Percentiles rank a stretch among this genome's conserved stretches.
These are phyloP conservation scores for Wickerhamiella qilinensis DNA, from an alignment of 805 yeast species.

Conservation along the genomic window DNA sequence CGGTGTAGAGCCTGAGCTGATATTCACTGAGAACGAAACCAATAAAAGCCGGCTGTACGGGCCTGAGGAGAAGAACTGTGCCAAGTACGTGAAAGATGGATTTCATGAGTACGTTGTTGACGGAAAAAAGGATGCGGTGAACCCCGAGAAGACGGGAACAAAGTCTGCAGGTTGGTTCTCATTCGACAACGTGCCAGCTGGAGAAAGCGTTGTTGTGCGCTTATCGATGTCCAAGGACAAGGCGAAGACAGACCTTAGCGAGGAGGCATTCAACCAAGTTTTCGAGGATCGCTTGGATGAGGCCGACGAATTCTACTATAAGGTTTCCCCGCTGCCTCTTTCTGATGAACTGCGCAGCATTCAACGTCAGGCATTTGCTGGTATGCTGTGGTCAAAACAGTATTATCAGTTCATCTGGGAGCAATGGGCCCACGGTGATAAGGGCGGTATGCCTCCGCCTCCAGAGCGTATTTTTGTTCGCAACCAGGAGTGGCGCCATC, in stretches of 20 bases:
- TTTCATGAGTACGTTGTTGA: conserved; percentile 71
- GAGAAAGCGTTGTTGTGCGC: conserved; percentile 73
- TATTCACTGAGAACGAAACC: conserved; percentile 85
- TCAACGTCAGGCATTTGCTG: conserved; percentile 90
- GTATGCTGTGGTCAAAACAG: conserved; percentile 86
- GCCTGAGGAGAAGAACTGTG: conserved; percentile 33
- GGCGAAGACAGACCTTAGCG: conserved; percentile 32
- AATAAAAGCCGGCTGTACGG: conserved; percentile 53
- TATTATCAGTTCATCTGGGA: conserved; percentile 74
- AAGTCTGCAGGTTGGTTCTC: conserved; percentile 73
- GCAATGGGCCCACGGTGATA: conserved; percentile 81
- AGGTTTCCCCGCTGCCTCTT: conserved; percentile 70
- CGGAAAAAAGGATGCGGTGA: conserved; percentile 41
- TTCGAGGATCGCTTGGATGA: conserved; percentile 64
- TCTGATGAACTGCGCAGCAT: conserved; percentile 63
- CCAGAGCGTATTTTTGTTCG: conserved; percentile 72
- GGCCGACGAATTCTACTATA: conserved; percentile 87
- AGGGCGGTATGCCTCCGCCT: conserved; percentile 60
- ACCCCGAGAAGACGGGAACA: conserved; percentile 61
- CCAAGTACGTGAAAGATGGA: conserved; percentile 66
- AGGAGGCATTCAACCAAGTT: conserved; percentile 51
- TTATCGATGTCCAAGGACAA: conserved; percentile 29
- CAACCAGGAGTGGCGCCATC: conserved; percentile 76
- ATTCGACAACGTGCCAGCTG: conserved; percentile 69
- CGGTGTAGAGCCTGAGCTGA: conserved; percentile 32